Conservation (phyloP, 2,329 filamentous ascomycete genomes). For the Dactylonectria macrodidyma region DNA sequence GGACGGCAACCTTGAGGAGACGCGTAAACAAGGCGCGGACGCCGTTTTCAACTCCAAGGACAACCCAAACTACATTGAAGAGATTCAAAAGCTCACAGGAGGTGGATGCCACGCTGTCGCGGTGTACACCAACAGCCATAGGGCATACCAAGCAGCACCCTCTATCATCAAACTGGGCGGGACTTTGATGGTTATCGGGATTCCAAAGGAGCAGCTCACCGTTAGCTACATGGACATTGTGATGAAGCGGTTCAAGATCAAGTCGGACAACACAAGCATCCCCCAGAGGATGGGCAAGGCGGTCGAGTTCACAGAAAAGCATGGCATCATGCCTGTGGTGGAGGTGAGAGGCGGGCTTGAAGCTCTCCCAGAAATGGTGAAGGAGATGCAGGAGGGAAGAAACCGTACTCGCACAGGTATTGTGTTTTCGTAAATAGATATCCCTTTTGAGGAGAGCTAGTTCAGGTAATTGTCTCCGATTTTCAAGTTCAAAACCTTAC, state of each 20-base stretch:
- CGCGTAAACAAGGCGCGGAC: slow-evolving; percentile 58
- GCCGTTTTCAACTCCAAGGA: slow-evolving; percentile 59
- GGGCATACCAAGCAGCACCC: slow-evolving; percentile 47
- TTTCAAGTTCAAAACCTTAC: neutral
- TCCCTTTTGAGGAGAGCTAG: neutral
- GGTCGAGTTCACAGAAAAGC: slow-evolving; percentile 59
- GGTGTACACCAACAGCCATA: slow-evolving; percentile 54
- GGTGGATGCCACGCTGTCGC: slow-evolving; percentile 59
- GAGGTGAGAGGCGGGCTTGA: slow-evolving; percentile 33
- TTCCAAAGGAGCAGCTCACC: slow-evolving; percentile 54
- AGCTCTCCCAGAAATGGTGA: slow-evolving; percentile 28
- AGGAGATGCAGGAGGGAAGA: slow-evolving; percentile 33
- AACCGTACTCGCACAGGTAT: slow-evolving; percentile 28
- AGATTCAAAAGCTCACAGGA: slow-evolving; percentile 58
- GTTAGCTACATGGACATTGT: slow-evolving; percentile 57
- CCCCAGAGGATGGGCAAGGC: slow-evolving; percentile 60
- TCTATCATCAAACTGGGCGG: slow-evolving; percentile 55
- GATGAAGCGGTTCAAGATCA: slow-evolving; percentile 57
- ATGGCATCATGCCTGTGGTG: slow-evolving; percentile 42
- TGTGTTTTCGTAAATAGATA: slow-evolving; percentile 20
- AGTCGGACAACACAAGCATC: slow-evolving; percentile 59
- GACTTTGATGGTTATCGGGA: slow-evolving; percentile 60
- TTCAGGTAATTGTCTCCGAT: neutral
- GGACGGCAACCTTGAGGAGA: slow-evolving; percentile 57
- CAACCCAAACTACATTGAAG: slow-evolving; percentile 53